Conservation (phyloP, 2,329 filamentous ascomycete genomes). For the Colletotrichum salicis region DNA sequence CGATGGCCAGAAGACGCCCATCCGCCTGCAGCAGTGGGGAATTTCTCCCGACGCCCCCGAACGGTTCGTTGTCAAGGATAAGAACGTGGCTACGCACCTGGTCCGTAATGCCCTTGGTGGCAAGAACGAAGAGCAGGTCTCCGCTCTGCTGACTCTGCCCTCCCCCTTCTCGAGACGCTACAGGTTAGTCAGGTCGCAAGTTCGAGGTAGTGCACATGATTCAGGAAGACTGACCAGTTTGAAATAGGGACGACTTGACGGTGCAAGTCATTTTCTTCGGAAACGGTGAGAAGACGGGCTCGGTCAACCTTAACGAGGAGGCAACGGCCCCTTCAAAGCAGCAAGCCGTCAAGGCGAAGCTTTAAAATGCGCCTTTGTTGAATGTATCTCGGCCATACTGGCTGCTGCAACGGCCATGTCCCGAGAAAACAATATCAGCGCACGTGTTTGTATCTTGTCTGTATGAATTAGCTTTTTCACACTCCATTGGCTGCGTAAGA, state of each 20-base stretch:
- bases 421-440: not conserved
- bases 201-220: not conserved
- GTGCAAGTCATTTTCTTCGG: conserved; percentile 99
- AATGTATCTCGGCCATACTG: not conserved
- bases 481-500: not conserved
- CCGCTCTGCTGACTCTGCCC: conserved; percentile 88
- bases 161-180: conserved; percentile 93
- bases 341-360: conserved; percentile 50
- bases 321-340: conserved; percentile 70
- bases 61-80: conserved; percentile 93
- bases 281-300: conserved; percentile 78
- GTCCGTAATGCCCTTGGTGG: conserved; percentile 95
- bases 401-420: not conserved
- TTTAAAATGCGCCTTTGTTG: conserved; percentile 40
- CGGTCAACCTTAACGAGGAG: conserved; percentile 85
- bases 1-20: conserved; percentile 85
- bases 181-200: conserved; percentile 62
- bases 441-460: not conserved
- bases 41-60: conserved; percentile 77
- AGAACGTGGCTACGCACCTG: conserved; percentile 95
- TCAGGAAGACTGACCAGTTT: conserved; percentile 5
- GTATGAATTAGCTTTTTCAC: not conserved
- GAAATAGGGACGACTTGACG: conserved; percentile 85
- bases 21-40: conserved; percentile 92
- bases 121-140: conserved; percentile 92